Conservation (phyloP, 768 basidiomycete species). For the Xerocomellus chrysenteron region DNA sequence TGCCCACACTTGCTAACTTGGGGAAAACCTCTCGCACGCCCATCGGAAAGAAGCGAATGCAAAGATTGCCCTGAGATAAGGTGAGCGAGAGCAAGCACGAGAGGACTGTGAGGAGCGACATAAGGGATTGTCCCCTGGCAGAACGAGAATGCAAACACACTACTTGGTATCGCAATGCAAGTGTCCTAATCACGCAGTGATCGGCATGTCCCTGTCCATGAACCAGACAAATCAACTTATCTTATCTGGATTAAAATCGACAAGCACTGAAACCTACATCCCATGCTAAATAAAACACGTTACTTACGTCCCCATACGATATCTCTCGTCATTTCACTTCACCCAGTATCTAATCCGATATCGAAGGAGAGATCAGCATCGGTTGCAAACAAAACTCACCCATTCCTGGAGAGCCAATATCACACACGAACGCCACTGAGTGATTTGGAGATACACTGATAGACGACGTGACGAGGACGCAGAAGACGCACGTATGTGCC, state of each 20-base stretch:
- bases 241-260: not conserved
- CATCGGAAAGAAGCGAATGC: not conserved
- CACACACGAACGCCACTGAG: not conserved
- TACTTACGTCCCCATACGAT: slow-evolving; percentile 67
- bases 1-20: not conserved
- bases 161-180: not conserved
- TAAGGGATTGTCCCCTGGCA: not conserved
- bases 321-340: slow-evolving; percentile 56
- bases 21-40: not conserved
- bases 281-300: slow-evolving; percentile 17
- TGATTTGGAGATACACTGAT: not conserved
- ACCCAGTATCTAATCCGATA: slow-evolving; percentile 48
- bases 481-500: slow-evolving; percentile 38
- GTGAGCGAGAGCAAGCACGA: not conserved
- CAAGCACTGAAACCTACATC: slow-evolving; percentile 43
- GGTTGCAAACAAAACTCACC: slow-evolving; percentile 37
- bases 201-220: too few relatives aligned
- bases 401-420: slow-evolving; percentile 38
- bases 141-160: not conserved
- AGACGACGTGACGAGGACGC: too few relatives aligned
- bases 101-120: not conserved
- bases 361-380: not conserved
- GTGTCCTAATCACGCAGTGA: not conserved
- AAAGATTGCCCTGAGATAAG: not conserved
- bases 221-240: not conserved